A percentile compares a stretch with the other conserved stretches of the same genome.
phyloP scores from a whole-genome alignment of 1,284 basidiomycete genomes.

The Quambalaria eucalypti region DNA sequence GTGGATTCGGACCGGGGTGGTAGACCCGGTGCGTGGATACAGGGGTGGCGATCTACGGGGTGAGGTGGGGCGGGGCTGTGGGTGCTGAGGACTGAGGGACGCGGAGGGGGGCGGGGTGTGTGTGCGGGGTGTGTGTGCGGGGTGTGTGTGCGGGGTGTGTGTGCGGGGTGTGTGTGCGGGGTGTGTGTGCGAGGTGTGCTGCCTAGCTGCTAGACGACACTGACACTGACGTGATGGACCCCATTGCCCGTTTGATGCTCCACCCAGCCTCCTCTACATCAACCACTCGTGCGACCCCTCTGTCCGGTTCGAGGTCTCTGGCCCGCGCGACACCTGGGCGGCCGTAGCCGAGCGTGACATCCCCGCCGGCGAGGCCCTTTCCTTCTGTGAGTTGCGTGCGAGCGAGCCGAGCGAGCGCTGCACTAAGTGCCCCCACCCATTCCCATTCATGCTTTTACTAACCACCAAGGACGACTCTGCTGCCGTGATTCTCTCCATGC shows the following conservation, averaged over 20 bases:
- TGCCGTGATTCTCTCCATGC: background rate
- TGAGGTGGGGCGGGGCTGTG: too few species aligned
- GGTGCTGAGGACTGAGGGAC: too few species aligned
- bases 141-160: too few species aligned
- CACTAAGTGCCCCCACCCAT: background rate
- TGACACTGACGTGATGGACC: background rate
- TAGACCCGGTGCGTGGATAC: too few species aligned
- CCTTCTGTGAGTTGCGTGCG: constrained; percentile 32
- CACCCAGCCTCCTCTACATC: constrained; percentile 37
- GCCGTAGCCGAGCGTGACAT: constrained; percentile 29
- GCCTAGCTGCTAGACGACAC: background rate
- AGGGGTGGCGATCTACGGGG: too few species aligned
- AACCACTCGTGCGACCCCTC: constrained; percentile 42
- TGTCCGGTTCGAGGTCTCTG: constrained; percentile 24
- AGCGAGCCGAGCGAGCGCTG: background rate
- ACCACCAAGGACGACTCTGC: background rate
- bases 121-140: too few species aligned
- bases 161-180: too few species aligned
- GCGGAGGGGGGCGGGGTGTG: too few species aligned
- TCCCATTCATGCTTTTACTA: background rate
- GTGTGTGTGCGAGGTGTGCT: too few species aligned
- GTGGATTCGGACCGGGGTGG: too few species aligned
- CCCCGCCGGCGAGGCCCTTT: constrained; percentile 26
- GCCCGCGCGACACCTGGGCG: constrained; percentile 10
- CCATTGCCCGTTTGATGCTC: too few species aligned